phyloP scores from a whole-genome alignment of 331 rosid genomes.

The Pyracantha coccinea region DNA sequence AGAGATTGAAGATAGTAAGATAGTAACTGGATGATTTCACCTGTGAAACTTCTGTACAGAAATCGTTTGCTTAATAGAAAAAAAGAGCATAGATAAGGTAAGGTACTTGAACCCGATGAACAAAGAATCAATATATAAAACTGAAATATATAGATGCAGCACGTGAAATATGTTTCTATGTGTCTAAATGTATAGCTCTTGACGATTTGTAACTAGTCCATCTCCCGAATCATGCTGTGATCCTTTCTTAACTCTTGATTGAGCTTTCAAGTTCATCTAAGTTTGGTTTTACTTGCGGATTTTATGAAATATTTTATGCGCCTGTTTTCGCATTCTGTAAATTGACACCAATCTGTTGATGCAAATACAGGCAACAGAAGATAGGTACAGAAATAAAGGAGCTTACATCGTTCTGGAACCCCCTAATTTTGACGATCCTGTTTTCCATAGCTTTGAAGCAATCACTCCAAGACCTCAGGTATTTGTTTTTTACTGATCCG shows the following conservation, averaged over 20 bases:
- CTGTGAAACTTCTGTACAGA: too few species aligned
- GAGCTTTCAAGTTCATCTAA: not conserved
- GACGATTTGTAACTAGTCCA: not conserved
- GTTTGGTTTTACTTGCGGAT: not conserved
- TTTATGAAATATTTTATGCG: too few species aligned
- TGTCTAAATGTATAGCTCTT: not conserved
- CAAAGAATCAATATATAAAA: too few species aligned
- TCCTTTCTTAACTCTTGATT: not conserved
- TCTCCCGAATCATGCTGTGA: not conserved
- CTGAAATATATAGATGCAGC: too few species aligned
- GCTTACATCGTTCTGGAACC: conserved; percentile 69
- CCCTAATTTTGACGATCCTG: conserved; percentile 67
- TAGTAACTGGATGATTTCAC: too few species aligned
- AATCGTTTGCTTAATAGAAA: too few species aligned
- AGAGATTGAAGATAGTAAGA: too few species aligned
- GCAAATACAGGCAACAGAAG: conserved; percentile 45
- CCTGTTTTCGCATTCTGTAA: too few species aligned
- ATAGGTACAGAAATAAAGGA: conserved; percentile 70
- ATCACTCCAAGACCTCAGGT: conserved; percentile 80
- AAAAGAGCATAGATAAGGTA: too few species aligned
- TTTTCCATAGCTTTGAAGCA: conserved; percentile 59
- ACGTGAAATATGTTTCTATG: not conserved
- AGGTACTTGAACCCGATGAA: too few species aligned
- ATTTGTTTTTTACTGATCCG: not conserved
- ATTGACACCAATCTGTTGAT: not conserved